phyloP scores from a whole-genome alignment of 495 filamentous ascomycete genomes.

The Amorphotheca resinae region DNA sequence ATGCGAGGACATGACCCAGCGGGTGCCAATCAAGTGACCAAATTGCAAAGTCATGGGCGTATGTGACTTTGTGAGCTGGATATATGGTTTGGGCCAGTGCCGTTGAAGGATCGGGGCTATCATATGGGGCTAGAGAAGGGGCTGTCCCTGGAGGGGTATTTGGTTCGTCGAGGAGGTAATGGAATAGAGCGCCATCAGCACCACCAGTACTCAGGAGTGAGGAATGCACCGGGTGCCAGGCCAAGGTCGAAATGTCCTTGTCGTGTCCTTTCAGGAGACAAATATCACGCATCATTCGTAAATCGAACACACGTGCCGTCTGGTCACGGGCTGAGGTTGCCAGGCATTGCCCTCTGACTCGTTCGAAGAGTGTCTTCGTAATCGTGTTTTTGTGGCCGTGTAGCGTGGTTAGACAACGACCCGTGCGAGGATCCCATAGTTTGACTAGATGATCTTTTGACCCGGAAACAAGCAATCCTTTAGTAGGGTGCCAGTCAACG shows the following conservation, averaged over 20 bases:
- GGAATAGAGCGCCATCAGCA: slow-evolving; percentile 74
- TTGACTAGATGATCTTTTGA: slow-evolving; percentile 97
- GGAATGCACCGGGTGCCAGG: slow-evolving; percentile 88
- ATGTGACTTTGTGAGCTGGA: slow-evolving; percentile 72
- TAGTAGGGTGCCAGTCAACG: slow-evolving; percentile 95
- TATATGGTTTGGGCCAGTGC: slow-evolving; percentile 77
- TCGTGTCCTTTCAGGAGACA: slow-evolving; percentile 84
- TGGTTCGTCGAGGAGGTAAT: slow-evolving; percentile 87
- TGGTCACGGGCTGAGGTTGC: slow-evolving; percentile 89
- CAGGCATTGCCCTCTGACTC: slow-evolving; percentile 65
- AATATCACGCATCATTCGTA: slow-evolving; percentile 97
- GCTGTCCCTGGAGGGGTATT: slow-evolving; percentile 61
- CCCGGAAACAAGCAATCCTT: slow-evolving; percentile 86
- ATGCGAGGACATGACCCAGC: slow-evolving; percentile 89
- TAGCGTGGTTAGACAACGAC: slow-evolving; percentile 80
- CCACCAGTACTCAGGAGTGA: slow-evolving; percentile 85
- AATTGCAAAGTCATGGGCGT: slow-evolving; percentile 84
- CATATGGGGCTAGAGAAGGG: slow-evolving; percentile 64
- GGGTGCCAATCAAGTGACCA: slow-evolving; percentile 98
- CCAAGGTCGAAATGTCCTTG: slow-evolving; percentile 83
- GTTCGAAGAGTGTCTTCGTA: slow-evolving; percentile 78
- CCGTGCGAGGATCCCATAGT: slow-evolving; percentile 89
- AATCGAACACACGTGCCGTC: slow-evolving; percentile 81
- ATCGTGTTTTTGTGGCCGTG: slow-evolving; percentile 98
- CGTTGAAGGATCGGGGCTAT: slow-evolving; percentile 62